Base-by-base conservation (phyloP, 148 eudicot genomes). In the Rhododendron simsii region DNA sequence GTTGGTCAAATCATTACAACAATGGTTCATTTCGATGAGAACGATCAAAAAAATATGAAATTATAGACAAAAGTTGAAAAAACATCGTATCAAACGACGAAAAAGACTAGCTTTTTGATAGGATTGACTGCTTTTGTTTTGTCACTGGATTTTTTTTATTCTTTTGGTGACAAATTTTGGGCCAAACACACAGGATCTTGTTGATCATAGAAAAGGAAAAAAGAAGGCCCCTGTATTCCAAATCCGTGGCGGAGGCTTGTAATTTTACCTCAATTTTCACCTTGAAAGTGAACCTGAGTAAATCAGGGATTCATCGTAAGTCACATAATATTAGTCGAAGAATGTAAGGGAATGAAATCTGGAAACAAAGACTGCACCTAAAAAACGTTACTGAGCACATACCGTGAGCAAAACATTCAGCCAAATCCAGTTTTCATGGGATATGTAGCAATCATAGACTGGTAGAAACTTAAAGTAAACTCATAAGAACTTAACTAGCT, bases 281-380 rank as follows among this genome's bases (percentile, higher is more conserved):
- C 84, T 82, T 82, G 84, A 41, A 61, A 37, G 84, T 82, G 84
- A 61, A 82, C 84, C 84, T 61, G 71, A 2, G 33, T 59, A 23
- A 82, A 57, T 55, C 41, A 55, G 21, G 73, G 48, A 59, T 81
- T 35, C 47, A 59, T 21, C 74, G 39, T 11, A 9, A 1, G 44
- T 37, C 35, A 78, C 30, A 41, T 15, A 78, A 48, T 26, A 10
- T 12, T 5, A 48, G 4, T 47, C 15, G 28, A 48, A 28, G 18
- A 30, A 28, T 11, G 21, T n/a, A 13, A 0, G 4, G 55, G 10
- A 12, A 5, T 2, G n/a, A 5, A 23, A 13, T 48, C 4, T 53
- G 67, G 63, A 55, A 55, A 55, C 61, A 53, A 18, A 16, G 23
- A 59, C 65, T 18, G 57, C 0, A 51, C 16, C 15, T 2, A 59